These are phyloP conservation scores for Cordyceps fumosorosea DNA, from an alignment of 2,329 filamentous ascomycete species.

Conservation along the genomic window DNA sequence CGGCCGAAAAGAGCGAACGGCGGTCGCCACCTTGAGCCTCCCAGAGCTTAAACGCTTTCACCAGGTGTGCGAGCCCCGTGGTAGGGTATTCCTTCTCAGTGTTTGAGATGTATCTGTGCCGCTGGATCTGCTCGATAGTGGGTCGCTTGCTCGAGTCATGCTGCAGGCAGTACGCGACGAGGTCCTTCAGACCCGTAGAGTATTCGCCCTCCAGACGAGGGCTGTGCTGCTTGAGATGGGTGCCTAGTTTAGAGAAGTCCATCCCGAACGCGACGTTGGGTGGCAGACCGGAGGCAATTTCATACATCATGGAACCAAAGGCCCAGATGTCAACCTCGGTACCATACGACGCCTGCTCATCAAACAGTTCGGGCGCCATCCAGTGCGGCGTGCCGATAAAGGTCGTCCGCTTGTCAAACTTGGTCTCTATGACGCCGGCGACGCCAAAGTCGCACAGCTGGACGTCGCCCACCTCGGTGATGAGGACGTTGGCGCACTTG, in stretches of 20 bases:
- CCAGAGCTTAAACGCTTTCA: constrained; percentile 69
- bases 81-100: constrained; percentile 59
- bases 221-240: constrained; percentile 52
- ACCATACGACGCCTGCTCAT: constrained; percentile 57
- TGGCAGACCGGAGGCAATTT: constrained; percentile 72
- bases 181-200: constrained; percentile 59
- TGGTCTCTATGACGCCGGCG: constrained; percentile 68
- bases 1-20: constrained; percentile 54
- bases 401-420: constrained; percentile 70
- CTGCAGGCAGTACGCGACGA: constrained; percentile 68
- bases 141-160: constrained; percentile 63
- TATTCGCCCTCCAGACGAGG: constrained; percentile 69
- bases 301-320: constrained; percentile 72
- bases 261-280: constrained; percentile 57
- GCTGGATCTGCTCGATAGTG: constrained; percentile 60
- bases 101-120: constrained; percentile 61
- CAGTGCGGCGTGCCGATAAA: constrained; percentile 79
- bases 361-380: constrained; percentile 78
- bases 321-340: constrained; percentile 79
- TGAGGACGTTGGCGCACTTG: constrained; percentile 73
- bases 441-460: constrained; percentile 84
- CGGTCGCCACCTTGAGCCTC: constrained; percentile 67
- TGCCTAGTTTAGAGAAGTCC: constrained; percentile 43
- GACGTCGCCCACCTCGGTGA: constrained; percentile 69
- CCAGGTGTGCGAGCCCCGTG: constrained; percentile 55